Conservation (phyloP, 2,329 filamentous ascomycete genomes). For the Fusarium citri region DNA sequence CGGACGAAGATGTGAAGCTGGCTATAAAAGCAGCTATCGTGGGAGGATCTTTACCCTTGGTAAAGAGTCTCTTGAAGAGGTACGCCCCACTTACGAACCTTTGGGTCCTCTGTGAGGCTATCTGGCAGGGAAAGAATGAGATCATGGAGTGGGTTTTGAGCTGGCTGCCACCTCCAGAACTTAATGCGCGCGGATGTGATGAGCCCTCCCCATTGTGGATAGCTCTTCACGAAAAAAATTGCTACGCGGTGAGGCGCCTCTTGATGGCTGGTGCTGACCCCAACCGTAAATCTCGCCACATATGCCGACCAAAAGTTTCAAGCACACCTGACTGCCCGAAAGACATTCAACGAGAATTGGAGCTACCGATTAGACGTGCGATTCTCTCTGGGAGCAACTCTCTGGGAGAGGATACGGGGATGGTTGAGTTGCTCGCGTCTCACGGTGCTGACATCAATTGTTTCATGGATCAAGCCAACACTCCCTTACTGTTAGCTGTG, state of each 20-base stretch:
- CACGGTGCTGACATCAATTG: not conserved
- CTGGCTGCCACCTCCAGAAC: no score
- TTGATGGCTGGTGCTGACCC: not conserved
- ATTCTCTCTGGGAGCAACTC: no score
- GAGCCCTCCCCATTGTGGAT: not conserved
- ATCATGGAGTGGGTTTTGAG: not conserved
- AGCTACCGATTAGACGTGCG: no score
- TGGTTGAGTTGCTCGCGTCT: not conserved
- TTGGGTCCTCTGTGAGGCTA: not conserved
- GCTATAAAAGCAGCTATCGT: not conserved
- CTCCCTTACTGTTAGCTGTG: no score
- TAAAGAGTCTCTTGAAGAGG: no score
- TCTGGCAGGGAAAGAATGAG: not conserved
- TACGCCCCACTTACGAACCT: no score
- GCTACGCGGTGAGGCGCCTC: not conserved
- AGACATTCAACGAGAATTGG: no score
- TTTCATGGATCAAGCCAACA: no score
- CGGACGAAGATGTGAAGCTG: not conserved
- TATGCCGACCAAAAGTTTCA: not conserved
- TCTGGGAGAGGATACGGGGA: no score
- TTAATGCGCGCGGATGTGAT: no score
- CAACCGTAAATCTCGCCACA: rapidly evolving
- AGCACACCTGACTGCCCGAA: no score
- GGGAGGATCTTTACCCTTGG: rapidly evolving
- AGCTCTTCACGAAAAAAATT: not conserved